Base-by-base conservation (phyloP, 208 protist genomes). In the Leishmania guyanensis region DNA sequence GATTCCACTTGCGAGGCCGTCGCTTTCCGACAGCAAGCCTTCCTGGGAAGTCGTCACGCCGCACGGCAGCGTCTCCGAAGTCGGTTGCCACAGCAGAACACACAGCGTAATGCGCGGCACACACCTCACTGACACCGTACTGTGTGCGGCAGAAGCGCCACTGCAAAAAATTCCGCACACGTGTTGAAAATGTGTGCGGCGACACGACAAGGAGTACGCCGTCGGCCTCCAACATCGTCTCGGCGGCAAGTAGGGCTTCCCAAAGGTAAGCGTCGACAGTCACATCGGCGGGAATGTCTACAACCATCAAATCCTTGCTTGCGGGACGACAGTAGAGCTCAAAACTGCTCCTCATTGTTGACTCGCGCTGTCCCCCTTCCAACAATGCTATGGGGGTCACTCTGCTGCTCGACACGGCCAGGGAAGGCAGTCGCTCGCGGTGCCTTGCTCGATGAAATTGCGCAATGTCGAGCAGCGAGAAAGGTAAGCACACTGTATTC, bases 1-100 rank as follows among this genome's bases (percentile, higher is more conserved):
- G 91, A 64, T 92, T 93, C 87, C 90, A 93, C 58, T 78, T 83
- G 51, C 84, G 80, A 53, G 84, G 82, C 16, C 91, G 82, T 10
- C 58, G 66, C 53, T 74, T 62, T 17, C 81, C 84, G 10, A 76
- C 75, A 14, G 83, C 22, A 20, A 85, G 33, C 58, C 87, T 66
- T 17, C 90, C 87, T 2, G 91, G 90, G 78, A 93, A 92, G 69
- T 79, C 79, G 39, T 76, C 73, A 36, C 64, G 74, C 39, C 77
- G 76, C 36, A 83, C 68, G 26, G 66, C 36, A 10, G 78, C 6
- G 62, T 78, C 65, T 14, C 58, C 78, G 46, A 86, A 81, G 33
- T 86, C 88, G 33, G 77, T 29, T 22, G 83, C 77, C 20, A 84
- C 65, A 46, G 76, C 17, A 14, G 82, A 69, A 75, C 88, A 88